phyloP scores from a whole-genome alignment of 352 stramenopile species.

The Phytophthora pistaciae region DNA sequence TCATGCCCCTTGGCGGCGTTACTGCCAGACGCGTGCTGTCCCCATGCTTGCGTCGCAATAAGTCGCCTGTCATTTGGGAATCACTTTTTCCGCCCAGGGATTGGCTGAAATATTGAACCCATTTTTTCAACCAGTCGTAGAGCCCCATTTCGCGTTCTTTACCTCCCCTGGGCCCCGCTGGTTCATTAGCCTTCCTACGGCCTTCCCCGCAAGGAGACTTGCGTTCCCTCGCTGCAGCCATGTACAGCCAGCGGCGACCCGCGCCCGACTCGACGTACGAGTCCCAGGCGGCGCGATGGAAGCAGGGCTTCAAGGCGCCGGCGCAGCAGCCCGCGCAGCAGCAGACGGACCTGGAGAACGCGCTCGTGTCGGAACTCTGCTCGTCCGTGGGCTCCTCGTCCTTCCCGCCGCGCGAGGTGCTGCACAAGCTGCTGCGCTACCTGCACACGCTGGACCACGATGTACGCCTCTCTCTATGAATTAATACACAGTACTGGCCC shows the following conservation, averaged over 20 bases:
- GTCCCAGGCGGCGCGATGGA: conserved; percentile 80
- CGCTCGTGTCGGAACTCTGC: conserved; percentile 81
- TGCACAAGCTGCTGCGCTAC: conserved; percentile 83
- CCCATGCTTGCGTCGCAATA: too few species aligned
- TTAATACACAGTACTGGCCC: background rate
- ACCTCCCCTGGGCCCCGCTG: background rate
- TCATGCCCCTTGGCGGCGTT: background rate
- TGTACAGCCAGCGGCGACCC: conserved; percentile 41
- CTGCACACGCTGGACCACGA: conserved; percentile 78
- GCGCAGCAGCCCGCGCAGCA: conserved; percentile 21
- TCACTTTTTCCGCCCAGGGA: background rate
- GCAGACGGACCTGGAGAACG: conserved; percentile 69
- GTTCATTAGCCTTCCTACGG: background rate
- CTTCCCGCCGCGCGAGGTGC: conserved; percentile 78
- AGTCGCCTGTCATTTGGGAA: background rate
- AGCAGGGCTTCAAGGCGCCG: conserved; percentile 68
- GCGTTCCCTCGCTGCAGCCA: conserved; percentile 6
- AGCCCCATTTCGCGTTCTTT: background rate
- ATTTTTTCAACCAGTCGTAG: background rate
- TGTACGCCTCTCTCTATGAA: conserved; percentile 34
- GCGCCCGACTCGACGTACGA: conserved; percentile 69
- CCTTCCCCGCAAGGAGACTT: background rate
- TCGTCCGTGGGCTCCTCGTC: conserved; percentile 82
- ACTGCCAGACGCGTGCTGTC: background rate
- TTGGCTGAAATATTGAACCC: background rate